These are phyloP conservation scores for Trichoderma lentiforme DNA, from an alignment of 2,329 filamentous ascomycete genomes.

Conservation along the genomic window DNA sequence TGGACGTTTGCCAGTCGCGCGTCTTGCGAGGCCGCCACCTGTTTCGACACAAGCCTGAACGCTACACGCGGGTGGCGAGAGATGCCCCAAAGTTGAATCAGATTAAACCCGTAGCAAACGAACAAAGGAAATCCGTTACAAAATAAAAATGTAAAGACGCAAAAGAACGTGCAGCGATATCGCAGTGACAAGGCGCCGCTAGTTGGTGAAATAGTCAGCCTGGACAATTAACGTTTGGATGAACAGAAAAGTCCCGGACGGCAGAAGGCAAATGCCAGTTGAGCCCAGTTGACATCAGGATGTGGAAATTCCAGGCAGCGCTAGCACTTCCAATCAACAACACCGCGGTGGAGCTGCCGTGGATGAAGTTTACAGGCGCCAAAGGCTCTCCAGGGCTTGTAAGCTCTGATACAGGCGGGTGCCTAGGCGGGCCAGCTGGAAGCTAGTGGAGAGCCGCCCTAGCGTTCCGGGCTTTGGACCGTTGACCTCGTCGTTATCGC, in stretches of 20 bases:
- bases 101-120: background rate
- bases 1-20: background rate
- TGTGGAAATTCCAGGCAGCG: background rate
- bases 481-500: constrained; percentile 10
- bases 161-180: background rate
- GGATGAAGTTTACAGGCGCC: background rate
- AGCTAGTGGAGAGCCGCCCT: background rate
- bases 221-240: background rate
- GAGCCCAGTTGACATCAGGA: background rate
- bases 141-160: background rate
- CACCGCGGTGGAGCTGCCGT: background rate
- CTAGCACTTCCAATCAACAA: background rate
- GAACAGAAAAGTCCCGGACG: background rate
- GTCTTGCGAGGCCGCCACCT: background rate
- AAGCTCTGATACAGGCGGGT: background rate
- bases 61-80: background rate
- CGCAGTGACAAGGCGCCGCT: background rate
- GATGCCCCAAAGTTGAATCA: background rate
- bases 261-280: constrained; percentile 25
- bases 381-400: background rate
- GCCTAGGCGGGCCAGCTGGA: constrained; percentile 1
- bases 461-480: background rate
- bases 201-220: background rate
- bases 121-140: background rate
- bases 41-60: background rate